Evolutionary conservation across 2,329 filamentous ascomycete species (phyloP).

Genomic region (Lachnellula suecica): DNA sequence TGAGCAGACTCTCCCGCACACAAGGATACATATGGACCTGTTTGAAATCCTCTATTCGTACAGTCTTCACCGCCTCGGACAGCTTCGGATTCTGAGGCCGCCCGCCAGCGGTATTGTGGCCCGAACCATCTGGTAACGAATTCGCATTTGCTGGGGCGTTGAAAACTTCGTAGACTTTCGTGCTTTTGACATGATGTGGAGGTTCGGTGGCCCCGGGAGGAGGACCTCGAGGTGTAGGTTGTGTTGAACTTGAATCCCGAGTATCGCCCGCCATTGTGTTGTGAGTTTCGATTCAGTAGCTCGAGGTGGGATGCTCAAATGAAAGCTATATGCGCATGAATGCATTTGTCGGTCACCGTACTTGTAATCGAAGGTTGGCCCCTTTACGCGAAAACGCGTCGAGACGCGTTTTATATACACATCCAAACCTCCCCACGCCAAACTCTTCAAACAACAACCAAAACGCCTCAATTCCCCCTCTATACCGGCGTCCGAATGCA

Average conservation of each 20-base stretch:
- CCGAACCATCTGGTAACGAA: constrained; percentile 32
- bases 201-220: constrained; percentile 36
- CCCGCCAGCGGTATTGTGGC: constrained; percentile 33
- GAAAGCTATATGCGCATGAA: constrained; percentile 5
- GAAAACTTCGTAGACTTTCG: constrained; percentile 42
- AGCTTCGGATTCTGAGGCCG: constrained; percentile 39
- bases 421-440: constrained; percentile 1
- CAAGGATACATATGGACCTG: constrained; percentile 79
- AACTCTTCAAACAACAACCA: not conserved
- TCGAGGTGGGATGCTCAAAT: not conserved
- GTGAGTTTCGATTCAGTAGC: constrained; percentile 3
- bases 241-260: constrained; percentile 27
- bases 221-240: constrained; percentile 27
- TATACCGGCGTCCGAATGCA: not conserved
- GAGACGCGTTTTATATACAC: constrained; percentile 2
- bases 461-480: constrained; percentile 2
- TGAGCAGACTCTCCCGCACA: constrained; percentile 76
- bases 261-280: constrained; percentile 35
- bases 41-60: constrained; percentile 68
- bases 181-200: constrained; percentile 34
- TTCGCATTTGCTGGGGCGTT: constrained; percentile 31
- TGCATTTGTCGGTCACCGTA: constrained; percentile 6
- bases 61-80: constrained; percentile 64
- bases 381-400: constrained; percentile 11
- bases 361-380: not conserved